Conservation (phyloP, 2,329 filamentous ascomycete species). For the Pyrenophora teres region DNA sequence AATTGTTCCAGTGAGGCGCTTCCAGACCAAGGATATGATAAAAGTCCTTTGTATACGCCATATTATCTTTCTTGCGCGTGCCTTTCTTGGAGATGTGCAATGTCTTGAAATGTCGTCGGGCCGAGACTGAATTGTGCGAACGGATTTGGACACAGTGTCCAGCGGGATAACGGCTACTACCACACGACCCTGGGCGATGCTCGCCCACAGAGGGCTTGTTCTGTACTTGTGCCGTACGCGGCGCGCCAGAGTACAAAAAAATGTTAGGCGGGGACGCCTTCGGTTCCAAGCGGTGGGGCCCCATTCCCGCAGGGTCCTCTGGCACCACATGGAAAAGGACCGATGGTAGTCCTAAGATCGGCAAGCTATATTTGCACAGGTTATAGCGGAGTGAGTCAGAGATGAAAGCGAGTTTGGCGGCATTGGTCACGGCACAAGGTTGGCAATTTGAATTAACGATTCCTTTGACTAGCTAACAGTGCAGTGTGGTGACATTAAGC, state of each 20-base stretch:
- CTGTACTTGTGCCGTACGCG: constrained; percentile 2
- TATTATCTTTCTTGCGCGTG: constrained; percentile 1
- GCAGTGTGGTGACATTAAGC: constrained; percentile 32
- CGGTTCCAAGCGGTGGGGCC: constrained; percentile 18
- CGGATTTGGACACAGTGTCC: neutral
- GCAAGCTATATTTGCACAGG: constrained; percentile 2
- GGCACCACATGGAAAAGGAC: constrained; percentile 19
- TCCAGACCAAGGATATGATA: constrained; percentile 34
- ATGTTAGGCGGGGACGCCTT: constrained; percentile 15
- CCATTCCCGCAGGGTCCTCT: constrained; percentile 15
- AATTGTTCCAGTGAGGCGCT: constrained; percentile 5
- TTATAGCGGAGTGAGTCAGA: neutral
- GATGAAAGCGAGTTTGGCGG: neutral
- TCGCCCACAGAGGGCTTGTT: constrained; percentile 4
- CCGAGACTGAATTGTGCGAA: neutral
- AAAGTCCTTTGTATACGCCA: constrained; percentile 38
- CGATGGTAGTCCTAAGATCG: constrained; percentile 7
- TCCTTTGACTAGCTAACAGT: constrained; percentile 40
- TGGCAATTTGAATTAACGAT: constrained; percentile 29
- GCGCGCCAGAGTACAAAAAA: constrained; percentile 10
- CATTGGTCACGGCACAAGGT: neutral
- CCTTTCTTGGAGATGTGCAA: neutral
- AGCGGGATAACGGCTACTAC: too few relatives aligned
- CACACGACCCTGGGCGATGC: neutral
- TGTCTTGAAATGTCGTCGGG: neutral